phyloP scores from a whole-genome alignment of 148 eudicot species.

The Euryodendron excelsum region DNA sequence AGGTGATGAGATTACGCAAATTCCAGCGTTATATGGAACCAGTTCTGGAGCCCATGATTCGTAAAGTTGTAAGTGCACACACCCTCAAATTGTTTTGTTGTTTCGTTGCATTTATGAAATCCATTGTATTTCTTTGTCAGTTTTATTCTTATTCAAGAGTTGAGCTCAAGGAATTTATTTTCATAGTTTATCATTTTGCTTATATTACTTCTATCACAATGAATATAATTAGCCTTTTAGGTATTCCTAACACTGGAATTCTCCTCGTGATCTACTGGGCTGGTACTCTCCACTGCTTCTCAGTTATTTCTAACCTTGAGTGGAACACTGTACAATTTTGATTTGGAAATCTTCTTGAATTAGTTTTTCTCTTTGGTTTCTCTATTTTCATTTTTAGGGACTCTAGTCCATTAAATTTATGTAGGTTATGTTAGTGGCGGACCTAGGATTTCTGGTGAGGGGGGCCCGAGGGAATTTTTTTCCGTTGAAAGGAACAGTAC shows the following conservation, averaged over 20 bases:
- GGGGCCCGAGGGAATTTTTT: too few species aligned
- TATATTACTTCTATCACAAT: neutral
- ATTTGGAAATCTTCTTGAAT: neutral
- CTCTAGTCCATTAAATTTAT: neutral
- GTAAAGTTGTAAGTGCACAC: conserved; percentile 61
- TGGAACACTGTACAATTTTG: neutral
- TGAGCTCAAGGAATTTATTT: neutral
- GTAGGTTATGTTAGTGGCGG: neutral
- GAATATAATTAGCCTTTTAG: neutral
- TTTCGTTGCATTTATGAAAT: neutral
- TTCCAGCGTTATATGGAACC: conserved; percentile 53
- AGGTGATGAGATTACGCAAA: conserved; percentile 45
- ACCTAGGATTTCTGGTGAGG: too few species aligned
- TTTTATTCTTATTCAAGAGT: neutral
- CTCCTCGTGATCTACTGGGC: neutral
- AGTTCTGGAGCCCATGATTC: conserved; percentile 51
- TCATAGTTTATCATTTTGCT: neutral
- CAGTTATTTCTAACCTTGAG: conserved; percentile 7
- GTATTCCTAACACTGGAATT: neutral
- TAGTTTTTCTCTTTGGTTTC: neutral
- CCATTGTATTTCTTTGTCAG: neutral
- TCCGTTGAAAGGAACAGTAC: too few species aligned
- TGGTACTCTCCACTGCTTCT: neutral
- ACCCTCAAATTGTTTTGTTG: neutral
- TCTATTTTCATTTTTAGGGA: neutral